A percentile compares a stretch with the other conserved stretches of the same genome.
These are phyloP conservation scores for Cercophora samala DNA, from an alignment of 495 filamentous ascomycete species.

Conservation along the genomic window DNA sequence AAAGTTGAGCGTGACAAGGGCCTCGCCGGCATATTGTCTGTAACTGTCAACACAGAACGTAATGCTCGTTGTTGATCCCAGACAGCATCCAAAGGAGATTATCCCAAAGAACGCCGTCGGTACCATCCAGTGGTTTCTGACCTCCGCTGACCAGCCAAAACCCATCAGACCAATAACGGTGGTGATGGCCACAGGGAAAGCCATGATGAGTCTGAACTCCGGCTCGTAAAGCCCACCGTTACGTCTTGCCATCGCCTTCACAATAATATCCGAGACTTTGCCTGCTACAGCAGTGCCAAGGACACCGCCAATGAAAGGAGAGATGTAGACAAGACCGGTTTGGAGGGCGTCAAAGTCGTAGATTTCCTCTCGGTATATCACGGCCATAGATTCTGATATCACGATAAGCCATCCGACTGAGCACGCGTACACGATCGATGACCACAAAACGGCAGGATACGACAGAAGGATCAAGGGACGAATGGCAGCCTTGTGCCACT, in stretches of 20 bases:
- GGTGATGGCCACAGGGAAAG: constrained; percentile 69
- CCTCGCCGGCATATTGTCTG: constrained; percentile 90
- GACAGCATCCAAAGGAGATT: constrained; percentile 88
- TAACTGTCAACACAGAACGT: constrained; percentile 95
- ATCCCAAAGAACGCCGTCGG: constrained; percentile 91
- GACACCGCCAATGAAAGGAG: constrained; percentile 83
- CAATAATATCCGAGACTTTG: constrained; percentile 80
- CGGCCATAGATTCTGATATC: constrained; percentile 79
- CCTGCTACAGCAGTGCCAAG: constrained; percentile 89
- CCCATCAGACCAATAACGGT: constrained; percentile 88
- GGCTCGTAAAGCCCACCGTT: constrained; percentile 95
- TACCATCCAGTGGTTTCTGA: constrained; percentile 79
- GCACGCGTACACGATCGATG: constrained; percentile 77
- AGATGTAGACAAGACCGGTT: constrained; percentile 84
- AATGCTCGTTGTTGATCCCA: constrained; percentile 91
- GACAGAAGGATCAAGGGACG: constrained; percentile 82
- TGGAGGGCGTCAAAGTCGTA: constrained; percentile 80
- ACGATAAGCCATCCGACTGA: constrained; percentile 95
- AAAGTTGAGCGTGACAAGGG: constrained; percentile 91
- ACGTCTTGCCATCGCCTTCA: constrained; percentile 70
- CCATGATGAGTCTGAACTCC: constrained; percentile 93
- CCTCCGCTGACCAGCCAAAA: constrained; percentile 83
- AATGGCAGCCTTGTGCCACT: constrained; percentile 69
- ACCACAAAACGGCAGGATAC: constrained; percentile 92
- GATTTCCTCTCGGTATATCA: constrained; percentile 64